phyloP scores from a whole-genome alignment of 768 basidiomycete genomes.

The Hygrophoropsis aurantiaca region DNA sequence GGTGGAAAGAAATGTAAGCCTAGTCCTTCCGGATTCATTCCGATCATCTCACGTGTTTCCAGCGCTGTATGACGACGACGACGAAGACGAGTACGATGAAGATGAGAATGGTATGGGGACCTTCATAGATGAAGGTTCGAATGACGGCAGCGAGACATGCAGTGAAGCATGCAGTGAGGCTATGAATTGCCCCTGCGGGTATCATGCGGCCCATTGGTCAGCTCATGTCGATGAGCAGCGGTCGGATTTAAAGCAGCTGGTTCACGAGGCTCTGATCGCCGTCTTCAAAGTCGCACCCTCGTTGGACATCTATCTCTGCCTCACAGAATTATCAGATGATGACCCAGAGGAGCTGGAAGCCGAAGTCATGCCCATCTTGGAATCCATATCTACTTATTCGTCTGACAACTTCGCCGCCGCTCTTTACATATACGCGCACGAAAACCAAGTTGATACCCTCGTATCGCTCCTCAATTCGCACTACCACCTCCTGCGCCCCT shows the following conservation, averaged over 20 bases:
- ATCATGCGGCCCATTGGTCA: conserved; percentile 56
- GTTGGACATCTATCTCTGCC: conserved; percentile 40
- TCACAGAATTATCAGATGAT: conserved; percentile 38
- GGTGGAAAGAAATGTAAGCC: conserved; percentile 50
- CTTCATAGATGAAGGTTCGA: conserved; percentile 16
- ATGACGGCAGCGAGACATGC: conserved; percentile 13
- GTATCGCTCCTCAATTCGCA: conserved; percentile 44
- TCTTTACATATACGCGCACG: conserved; percentile 48
- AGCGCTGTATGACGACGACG: conserved; percentile 1
- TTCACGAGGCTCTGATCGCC: conserved; percentile 43
- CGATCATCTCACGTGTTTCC: conserved; percentile 7
- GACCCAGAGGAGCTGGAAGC: conserved; percentile 33
- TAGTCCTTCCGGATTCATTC: background rate
- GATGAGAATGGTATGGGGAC: conserved; percentile 27
- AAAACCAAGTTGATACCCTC: conserved; percentile 36
- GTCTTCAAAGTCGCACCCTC: conserved; percentile 57
- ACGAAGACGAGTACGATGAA: conserved; percentile 22
- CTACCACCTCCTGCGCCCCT: conserved; percentile 58
- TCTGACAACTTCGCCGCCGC: conserved; percentile 56
- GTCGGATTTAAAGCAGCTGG: conserved; percentile 38
- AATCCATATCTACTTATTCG: conserved; percentile 44
- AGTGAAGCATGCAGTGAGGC: conserved; percentile 18
- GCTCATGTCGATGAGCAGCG: conserved; percentile 39
- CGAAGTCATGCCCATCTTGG: conserved; percentile 33
- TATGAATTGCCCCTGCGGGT: conserved; percentile 26